These are phyloP conservation scores for Pulveroboletus sp. DNA, from an alignment of 1,284 basidiomycete species.

Conservation along the genomic window DNA sequence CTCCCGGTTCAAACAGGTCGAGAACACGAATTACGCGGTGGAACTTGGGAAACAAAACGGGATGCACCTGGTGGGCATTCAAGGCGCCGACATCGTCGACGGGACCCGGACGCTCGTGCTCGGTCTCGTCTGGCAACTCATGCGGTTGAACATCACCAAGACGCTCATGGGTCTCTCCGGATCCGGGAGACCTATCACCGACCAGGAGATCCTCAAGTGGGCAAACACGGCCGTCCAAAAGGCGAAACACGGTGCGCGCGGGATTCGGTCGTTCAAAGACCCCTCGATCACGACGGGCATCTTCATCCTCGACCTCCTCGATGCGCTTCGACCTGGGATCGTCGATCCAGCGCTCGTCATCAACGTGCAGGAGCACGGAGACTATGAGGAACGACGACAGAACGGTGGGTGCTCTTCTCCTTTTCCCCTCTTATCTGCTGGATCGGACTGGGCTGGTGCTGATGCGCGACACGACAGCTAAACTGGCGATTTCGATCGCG, in stretches of 20 bases:
- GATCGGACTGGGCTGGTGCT: background rate
- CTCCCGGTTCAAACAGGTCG: constrained; percentile 95
- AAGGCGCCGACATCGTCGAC: constrained; percentile 97
- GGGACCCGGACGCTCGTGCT: constrained; percentile 89
- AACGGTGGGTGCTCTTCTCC: constrained; percentile 69
- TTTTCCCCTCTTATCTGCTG: too few relatives aligned
- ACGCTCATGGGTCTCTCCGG: constrained; percentile 81
- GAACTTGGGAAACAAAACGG: constrained; percentile 91
- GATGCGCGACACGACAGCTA: constrained; percentile 55
- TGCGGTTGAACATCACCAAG: constrained; percentile 94
- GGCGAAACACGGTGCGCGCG: constrained; percentile 62
- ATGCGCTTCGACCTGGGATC: constrained; percentile 90
- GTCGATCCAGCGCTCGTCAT: constrained; percentile 89
- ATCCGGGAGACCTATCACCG: constrained; percentile 80
- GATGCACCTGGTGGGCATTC: constrained; percentile 97
- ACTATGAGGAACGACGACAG: constrained; percentile 87
- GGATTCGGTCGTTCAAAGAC: constrained; percentile 94
- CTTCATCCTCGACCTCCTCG: constrained; percentile 94
- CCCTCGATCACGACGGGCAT: constrained; percentile 86
- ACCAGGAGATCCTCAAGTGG: constrained; percentile 95
- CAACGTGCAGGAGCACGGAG: constrained; percentile 61
- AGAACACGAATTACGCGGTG: constrained; percentile 97
- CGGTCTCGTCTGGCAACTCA: constrained; percentile 97
- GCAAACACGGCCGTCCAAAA: constrained; percentile 88
- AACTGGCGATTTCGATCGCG: constrained; percentile 96